These are phyloP conservation scores for Starmera amethionina DNA, from an alignment of 805 yeast species.

Conservation along the genomic window DNA sequence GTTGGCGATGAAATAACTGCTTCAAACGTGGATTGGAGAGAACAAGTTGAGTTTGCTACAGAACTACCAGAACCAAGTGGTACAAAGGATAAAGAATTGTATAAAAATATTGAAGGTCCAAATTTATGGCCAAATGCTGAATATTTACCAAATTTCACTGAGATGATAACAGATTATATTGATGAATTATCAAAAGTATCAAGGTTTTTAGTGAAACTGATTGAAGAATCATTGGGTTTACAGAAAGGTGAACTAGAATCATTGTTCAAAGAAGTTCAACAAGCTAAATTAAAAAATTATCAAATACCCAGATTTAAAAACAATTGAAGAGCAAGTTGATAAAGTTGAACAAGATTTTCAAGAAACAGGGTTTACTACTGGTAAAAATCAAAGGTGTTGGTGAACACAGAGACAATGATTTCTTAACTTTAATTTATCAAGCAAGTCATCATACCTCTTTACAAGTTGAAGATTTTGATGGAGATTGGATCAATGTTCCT, in stretches of 20 bases:
- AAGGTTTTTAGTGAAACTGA: constrained; percentile 31
- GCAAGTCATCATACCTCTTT: constrained; percentile 36
- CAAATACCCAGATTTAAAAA: constrained; percentile 23
- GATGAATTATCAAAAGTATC: constrained; percentile 36
- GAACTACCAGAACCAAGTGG: constrained; percentile 33
- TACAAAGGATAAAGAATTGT: constrained; percentile 19
- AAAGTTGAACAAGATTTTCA: constrained; percentile 34
- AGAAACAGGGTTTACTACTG: constrained; percentile 29
- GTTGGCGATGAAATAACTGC: constrained; percentile 39
- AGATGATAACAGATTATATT: constrained; percentile 25
- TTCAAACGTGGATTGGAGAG: constrained; percentile 36
- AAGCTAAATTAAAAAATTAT: constrained; percentile 31
- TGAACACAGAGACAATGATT: constrained; percentile 56
- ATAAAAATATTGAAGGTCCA: constrained; percentile 38
- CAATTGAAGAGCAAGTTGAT: constrained; percentile 5
- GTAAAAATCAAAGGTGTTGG: constrained; percentile 28
- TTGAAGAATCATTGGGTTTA: constrained; percentile 47
- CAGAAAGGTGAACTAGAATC: constrained; percentile 31
- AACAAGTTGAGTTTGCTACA: constrained; percentile 38
- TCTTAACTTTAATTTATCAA: constrained; percentile 50
- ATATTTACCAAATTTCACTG: constrained; percentile 26
- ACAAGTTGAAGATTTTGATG: constrained; percentile 37
- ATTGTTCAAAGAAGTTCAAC: constrained; percentile 36
- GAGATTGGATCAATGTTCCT: constrained; percentile 37
- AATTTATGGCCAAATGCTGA: constrained; percentile 32